These are phyloP conservation scores for Geotrichum histeridarum DNA, from an alignment of 1,139 yeast species.

Conservation along the genomic window DNA sequence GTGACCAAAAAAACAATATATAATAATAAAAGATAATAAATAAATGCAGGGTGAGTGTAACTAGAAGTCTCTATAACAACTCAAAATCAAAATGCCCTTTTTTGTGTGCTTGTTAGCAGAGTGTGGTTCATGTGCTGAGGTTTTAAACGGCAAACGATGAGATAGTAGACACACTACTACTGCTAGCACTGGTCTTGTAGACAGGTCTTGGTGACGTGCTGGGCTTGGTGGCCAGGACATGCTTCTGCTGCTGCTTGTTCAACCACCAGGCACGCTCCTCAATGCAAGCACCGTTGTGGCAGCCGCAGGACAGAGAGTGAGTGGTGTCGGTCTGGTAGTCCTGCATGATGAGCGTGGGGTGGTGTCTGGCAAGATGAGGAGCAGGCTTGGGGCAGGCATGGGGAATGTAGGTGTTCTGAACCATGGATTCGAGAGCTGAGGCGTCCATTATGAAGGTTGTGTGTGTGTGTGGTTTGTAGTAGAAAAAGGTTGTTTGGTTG, in stretches of 20 bases:
- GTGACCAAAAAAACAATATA: too few species aligned
- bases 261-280: conserved; percentile 47
- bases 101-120: too few species aligned
- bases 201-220: conserved; percentile 3
- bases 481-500: neutral
- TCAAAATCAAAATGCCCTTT: too few species aligned
- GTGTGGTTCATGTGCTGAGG: too few species aligned
- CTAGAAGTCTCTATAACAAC: too few species aligned
- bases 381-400: conserved; percentile 23
- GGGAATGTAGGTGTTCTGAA: conserved; percentile 46
- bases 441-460: conserved; percentile 41
- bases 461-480: neutral
- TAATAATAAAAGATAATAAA: too few species aligned
- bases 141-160: neutral
- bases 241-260: neutral
- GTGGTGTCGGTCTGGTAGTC: conserved; percentile 45
- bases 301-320: conserved; percentile 46
- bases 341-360: conserved; percentile 47
- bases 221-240: conserved; percentile 2
- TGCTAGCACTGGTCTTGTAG: conserved; percentile 8
- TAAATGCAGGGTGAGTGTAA: too few species aligned
- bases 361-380: conserved; percentile 42
- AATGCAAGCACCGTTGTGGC: conserved; percentile 46
- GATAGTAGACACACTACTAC: conserved; percentile 14
- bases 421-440: conserved; percentile 37